Evolutionary conservation across 176 grass and related monocot genomes (phyloP).

Genomic region (Aegilops umbellulata): DNA sequence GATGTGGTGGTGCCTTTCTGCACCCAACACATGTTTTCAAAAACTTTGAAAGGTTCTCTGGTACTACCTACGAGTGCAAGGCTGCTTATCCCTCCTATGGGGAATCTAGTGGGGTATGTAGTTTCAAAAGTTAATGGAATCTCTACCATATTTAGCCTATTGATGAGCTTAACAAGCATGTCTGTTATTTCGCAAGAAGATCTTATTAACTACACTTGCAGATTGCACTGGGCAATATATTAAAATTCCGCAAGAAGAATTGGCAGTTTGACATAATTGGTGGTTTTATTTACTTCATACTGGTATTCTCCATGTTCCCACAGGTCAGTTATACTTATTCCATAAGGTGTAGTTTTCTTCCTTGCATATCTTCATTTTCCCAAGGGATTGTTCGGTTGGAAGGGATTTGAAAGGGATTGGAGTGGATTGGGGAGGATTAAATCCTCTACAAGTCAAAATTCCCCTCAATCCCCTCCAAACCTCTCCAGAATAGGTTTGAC

Average conservation of each 20-base stretch:
- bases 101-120: constrained; percentile 81
- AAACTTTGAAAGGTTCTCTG: constrained; percentile 70
- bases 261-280: constrained; percentile 98
- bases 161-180: not conserved
- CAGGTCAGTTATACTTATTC: constrained; percentile 53
- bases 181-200: constrained; percentile 21
- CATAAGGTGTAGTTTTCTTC: constrained; percentile 14
- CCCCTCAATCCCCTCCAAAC: no score
- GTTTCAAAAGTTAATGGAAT: not conserved
- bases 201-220: constrained; percentile 42
- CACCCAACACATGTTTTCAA: constrained; percentile 95
- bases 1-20: constrained; percentile 95
- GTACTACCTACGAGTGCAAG: constrained; percentile 76
- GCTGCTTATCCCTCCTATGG: constrained; percentile 81
- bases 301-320: constrained; percentile 93
- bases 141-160: constrained; percentile 20
- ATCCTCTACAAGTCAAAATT: no score
- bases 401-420: no score
- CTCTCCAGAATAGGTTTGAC: no score
- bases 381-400: no score
- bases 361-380: no score
- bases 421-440: no score
- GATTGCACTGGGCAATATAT: constrained; percentile 91
- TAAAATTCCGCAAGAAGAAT: constrained; percentile 97
- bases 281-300: constrained; percentile 96